Percentiles rank a stretch among this genome's conserved stretches.
Conservation (phyloP, 176 grass and related monocot genomes). For the Chrysopogon serrulatus region DNA sequence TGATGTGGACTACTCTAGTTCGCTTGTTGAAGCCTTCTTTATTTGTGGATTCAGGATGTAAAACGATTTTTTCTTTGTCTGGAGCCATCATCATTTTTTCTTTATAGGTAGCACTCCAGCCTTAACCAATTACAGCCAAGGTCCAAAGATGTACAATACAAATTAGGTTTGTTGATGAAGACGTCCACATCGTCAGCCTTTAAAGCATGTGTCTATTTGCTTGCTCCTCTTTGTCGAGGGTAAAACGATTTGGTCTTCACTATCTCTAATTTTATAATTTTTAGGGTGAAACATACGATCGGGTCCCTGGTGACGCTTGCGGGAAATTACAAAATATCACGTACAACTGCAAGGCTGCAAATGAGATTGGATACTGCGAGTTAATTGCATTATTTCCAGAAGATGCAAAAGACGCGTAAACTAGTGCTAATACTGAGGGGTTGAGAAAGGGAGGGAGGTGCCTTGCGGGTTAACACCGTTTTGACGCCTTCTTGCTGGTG, state of each 20-base stretch:
- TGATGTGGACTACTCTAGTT: background rate
- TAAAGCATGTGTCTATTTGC: background rate
- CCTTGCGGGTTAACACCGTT: background rate
- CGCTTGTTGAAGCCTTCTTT: background rate
- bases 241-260: background rate
- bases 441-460: background rate
- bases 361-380: too few species aligned
- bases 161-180: too few species aligned
- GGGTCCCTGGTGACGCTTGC: background rate
- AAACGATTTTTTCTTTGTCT: background rate
- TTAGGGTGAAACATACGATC: background rate
- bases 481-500: slow-evolving; percentile 30
- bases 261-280: too few species aligned
- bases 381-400: background rate
- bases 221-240: background rate
- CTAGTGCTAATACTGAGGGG: background rate
- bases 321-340: background rate
- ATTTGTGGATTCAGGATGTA: background rate
- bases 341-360: background rate
- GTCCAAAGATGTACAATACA: too few species aligned
- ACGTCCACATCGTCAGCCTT: too few species aligned
- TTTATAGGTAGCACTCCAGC: background rate
- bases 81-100: too few species aligned
- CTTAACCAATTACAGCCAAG: background rate
- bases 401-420: background rate